Evolutionary conservation across 306 rosid genomes (phyloP).

Genomic region (Gastrolobium bilobum): DNA sequence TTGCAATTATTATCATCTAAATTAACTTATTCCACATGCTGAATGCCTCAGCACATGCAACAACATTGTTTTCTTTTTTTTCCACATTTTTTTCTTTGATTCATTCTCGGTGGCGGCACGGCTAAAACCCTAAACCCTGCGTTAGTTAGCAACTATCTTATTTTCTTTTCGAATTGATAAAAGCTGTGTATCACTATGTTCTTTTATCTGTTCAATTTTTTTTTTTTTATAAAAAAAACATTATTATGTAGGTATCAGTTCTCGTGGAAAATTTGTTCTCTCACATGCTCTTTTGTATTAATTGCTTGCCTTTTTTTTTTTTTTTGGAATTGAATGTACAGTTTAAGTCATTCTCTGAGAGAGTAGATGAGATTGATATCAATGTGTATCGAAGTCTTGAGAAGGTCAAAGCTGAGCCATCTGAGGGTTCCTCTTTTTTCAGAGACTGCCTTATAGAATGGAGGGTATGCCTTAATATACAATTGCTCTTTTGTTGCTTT

Average conservation of each 20-base stretch:
- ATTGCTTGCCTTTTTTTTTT: not conserved
- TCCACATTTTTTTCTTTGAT: not conserved
- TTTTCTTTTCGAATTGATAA: not conserved
- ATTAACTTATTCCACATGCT: not conserved
- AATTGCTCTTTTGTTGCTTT: not conserved
- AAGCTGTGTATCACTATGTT: not conserved
- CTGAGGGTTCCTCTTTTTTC: conserved; percentile 85
- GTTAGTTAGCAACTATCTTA: not conserved
- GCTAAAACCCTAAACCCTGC: conserved; percentile 54
- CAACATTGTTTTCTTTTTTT: not conserved
- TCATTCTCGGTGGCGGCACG: not conserved
- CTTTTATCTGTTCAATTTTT: not conserved
- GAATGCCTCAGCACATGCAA: not conserved
- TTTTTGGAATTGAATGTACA: conserved; percentile 43
- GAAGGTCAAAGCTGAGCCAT: conserved; percentile 73
- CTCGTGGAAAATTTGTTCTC: not conserved
- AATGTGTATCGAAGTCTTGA: conserved; percentile 78
- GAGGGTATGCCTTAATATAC: conserved; percentile 67
- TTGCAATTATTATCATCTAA: not conserved
- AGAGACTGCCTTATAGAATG: conserved; percentile 88
- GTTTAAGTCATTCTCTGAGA: conserved; percentile 78
- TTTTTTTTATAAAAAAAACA: not conserved
- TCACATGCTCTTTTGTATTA: not conserved
- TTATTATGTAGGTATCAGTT: not conserved
- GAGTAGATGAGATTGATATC: conserved; percentile 74